Percentiles rank a stretch among this genome's conserved stretches.
Conservation (phyloP, 75 land plant species). For the Cupressus sempervirens region DNA sequence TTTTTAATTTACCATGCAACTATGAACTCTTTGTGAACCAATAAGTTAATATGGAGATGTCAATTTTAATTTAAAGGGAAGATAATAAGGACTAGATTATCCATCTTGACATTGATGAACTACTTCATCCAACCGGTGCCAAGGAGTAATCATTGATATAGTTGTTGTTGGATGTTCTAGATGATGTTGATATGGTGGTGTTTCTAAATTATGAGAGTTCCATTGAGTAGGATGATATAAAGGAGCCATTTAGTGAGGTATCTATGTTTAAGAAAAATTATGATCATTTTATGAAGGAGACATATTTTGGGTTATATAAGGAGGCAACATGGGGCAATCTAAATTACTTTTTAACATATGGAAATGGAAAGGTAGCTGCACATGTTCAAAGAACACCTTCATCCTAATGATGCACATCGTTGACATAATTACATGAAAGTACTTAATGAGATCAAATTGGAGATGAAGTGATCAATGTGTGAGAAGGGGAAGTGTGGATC, state of each 20-base stretch:
- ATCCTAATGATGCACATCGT: slow-evolving; percentile 98
- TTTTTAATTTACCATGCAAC: too few species aligned
- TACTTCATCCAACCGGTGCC: slow-evolving; percentile 94
- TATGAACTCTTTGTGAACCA: too few species aligned
- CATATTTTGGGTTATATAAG: slow-evolving; percentile 85
- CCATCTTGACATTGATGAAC: slow-evolving; percentile 96
- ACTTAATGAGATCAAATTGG: too few species aligned
- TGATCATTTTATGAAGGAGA: slow-evolving; percentile 90
- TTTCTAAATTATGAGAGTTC: slow-evolving; percentile 98
- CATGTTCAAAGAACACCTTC: slow-evolving; percentile 85
- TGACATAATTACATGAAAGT: slow-evolving; percentile 96
- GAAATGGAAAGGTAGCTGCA: slow-evolving; percentile 98
- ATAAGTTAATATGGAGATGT: too few species aligned
- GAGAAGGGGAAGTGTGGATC: too few species aligned
- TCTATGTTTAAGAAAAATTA: slow-evolving; percentile 98
- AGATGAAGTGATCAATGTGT: too few species aligned
- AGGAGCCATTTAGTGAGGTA: slow-evolving; percentile 93
- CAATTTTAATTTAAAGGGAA: too few species aligned
- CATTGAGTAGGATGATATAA: slow-evolving; percentile 85
- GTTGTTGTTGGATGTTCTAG: slow-evolving; percentile 62
- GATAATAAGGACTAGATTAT: slow-evolving; percentile 92
- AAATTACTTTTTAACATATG: slow-evolving; percentile 95
- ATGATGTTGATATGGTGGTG: slow-evolving; percentile 88
- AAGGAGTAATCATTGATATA: slow-evolving; percentile 73
- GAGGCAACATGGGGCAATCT: slow-evolving; percentile 98